These are phyloP conservation scores for Cryptosporidium bovis DNA, from an alignment of 169 alveolate genomes.

Conservation along the genomic window DNA sequence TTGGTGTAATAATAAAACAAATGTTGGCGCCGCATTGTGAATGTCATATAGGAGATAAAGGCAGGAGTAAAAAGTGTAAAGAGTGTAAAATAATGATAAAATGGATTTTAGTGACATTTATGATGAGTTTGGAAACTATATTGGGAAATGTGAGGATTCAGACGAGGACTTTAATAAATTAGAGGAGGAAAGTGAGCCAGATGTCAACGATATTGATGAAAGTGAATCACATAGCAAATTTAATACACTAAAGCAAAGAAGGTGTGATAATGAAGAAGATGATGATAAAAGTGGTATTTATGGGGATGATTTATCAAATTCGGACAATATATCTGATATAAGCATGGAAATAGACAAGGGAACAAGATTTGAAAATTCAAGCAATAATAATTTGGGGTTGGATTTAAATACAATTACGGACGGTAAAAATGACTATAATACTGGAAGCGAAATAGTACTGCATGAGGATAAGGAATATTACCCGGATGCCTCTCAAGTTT, in stretches of 20 bases:
- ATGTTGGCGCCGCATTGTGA: no score
- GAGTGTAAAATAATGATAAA: background rate
- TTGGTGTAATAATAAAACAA: no score
- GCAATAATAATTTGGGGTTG: conserved; percentile 80
- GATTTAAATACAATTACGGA: conserved; percentile 1
- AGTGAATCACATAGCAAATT: background rate
- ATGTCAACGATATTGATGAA: conserved; percentile 5
- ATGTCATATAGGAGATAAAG: no score
- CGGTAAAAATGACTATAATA: conserved; percentile 12
- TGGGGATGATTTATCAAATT: conserved; percentile 76
- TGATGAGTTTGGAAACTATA: conserved; percentile 99
- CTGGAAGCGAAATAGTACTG: conserved; percentile 80
- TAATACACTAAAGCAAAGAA: conserved; percentile 45
- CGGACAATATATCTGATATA: conserved; percentile 15
- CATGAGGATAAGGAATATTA: conserved; percentile 94
- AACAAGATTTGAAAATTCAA: conserved; percentile 37
- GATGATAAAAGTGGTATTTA: conserved; percentile 85
- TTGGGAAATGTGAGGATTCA: conserved; percentile 86
- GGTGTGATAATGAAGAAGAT: conserved; percentile 75
- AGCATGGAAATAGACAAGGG: background rate
- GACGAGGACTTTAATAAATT: conserved; percentile 81
- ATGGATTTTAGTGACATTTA: conserved; percentile 85
- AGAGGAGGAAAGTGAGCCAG: conserved; percentile 53
- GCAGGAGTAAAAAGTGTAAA: no score
- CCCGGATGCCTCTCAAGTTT: conserved; percentile 93